phyloP scores from a whole-genome alignment of 192 early-diverging fungal genomes.

The Coemansia sp. region DNA sequence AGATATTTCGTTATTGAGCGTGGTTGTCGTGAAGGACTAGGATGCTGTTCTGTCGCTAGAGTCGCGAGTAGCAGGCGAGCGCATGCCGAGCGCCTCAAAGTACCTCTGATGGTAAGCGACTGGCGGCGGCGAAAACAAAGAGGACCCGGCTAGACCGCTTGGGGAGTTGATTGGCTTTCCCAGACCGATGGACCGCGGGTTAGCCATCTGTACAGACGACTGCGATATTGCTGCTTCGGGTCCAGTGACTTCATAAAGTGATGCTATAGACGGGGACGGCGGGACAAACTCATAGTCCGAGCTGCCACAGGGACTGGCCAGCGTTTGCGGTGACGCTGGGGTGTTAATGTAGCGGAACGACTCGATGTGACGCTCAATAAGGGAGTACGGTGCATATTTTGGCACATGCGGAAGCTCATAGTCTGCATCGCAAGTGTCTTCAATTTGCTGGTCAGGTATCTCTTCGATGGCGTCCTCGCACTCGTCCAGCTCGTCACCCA shows the following conservation, averaged over 20 bases:
- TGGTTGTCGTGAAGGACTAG: neutral
- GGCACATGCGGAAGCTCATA: slow-evolving; percentile 6
- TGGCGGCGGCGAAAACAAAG: slow-evolving; percentile 44
- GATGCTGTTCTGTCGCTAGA: neutral
- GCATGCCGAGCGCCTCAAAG: slow-evolving; percentile 24
- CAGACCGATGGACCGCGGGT: slow-evolving; percentile 25
- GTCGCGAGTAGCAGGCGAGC: neutral
- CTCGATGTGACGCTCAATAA: slow-evolving; percentile 33
- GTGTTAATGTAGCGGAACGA: slow-evolving; percentile 25
- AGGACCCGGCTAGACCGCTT: slow-evolving; percentile 17
- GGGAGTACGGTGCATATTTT: slow-evolving; percentile 14
- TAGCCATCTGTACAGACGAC: slow-evolving; percentile 15
- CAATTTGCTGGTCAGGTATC: slow-evolving; percentile 4
- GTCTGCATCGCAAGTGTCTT: slow-evolving; percentile 3
- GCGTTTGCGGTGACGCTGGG: slow-evolving; percentile 29
- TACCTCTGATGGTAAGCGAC: slow-evolving; percentile 26
- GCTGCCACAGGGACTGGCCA: slow-evolving; percentile 52
- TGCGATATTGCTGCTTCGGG: slow-evolving; percentile 15
- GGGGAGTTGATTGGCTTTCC: slow-evolving; percentile 37
- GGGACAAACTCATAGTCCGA: slow-evolving; percentile 50
- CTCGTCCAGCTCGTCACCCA: slow-evolving; percentile 4
- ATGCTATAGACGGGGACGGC: slow-evolving; percentile 51
- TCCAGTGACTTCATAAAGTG: slow-evolving; percentile 32
- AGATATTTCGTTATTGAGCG: neutral
- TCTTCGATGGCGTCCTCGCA: slow-evolving; percentile 19